Conservation (phyloP, 2,329 filamentous ascomycete species). For the Anisogramma anomala region DNA sequence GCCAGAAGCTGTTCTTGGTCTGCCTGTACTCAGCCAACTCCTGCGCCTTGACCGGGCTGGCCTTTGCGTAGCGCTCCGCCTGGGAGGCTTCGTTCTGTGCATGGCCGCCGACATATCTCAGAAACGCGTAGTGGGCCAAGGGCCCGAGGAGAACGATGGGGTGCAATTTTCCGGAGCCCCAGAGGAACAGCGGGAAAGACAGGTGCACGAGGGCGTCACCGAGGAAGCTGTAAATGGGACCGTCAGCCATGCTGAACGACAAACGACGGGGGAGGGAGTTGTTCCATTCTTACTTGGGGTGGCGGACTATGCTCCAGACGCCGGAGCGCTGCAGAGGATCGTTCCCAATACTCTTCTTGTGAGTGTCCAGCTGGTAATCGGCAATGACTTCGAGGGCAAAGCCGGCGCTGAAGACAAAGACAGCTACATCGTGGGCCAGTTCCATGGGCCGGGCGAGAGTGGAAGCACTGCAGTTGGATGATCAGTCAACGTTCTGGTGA, state of each 20-base stretch:
- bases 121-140: constrained; percentile 45
- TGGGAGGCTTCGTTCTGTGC: constrained; percentile 44
- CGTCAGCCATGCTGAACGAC: neutral
- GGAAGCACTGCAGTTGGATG: neutral
- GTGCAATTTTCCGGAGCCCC: constrained; percentile 41
- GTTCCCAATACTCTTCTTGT: constrained; percentile 31
- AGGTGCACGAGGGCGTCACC: constrained; percentile 47
- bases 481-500: constrained; percentile 5
- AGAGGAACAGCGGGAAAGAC: constrained; percentile 47
- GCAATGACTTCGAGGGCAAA: constrained; percentile 44
- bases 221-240: constrained; percentile 37
- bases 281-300: constrained; percentile 44
- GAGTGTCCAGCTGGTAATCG: constrained; percentile 42
- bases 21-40: constrained; percentile 40
- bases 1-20: constrained; percentile 52
- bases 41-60: constrained; percentile 37
- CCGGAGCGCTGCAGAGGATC: constrained; percentile 38
- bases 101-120: constrained; percentile 46
- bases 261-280: no score
- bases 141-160: constrained; percentile 44
- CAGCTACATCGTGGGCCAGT: constrained; percentile 28
- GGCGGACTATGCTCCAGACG: constrained; percentile 50
- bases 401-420: constrained; percentile 45
- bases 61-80: constrained; percentile 37
- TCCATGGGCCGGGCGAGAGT: constrained; percentile 11